Conservation (phyloP, 257 asterid species). For the Gynochthodes officinalis region DNA sequence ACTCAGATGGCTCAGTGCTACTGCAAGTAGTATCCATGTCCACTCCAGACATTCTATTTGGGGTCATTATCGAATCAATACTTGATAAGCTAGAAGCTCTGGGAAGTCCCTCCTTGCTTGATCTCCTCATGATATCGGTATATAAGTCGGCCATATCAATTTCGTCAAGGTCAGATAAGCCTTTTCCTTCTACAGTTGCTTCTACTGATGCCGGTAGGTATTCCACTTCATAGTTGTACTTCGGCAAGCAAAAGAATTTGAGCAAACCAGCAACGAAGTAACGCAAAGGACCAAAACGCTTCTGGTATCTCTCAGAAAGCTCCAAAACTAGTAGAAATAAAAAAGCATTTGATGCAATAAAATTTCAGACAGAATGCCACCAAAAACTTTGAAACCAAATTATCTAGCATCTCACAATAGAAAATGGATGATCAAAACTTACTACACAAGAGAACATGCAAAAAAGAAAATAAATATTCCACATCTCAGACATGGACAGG, state of each 20-base stretch:
- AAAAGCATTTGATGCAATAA: background rate
- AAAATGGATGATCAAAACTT: background rate
- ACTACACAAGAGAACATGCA: background rate
- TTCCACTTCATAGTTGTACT: slow-evolving; percentile 86
- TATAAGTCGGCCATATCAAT: slow-evolving; percentile 87
- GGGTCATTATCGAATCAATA: slow-evolving; percentile 91
- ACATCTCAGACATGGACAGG: background rate
- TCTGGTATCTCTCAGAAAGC: slow-evolving; percentile 91
- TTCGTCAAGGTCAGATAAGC: slow-evolving; percentile 40
- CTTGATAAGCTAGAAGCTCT: slow-evolving; percentile 96
- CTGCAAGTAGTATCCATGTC: slow-evolving; percentile 76
- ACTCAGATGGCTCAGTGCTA: slow-evolving; percentile 91
- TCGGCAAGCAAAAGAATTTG: slow-evolving; percentile 89
- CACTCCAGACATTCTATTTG: slow-evolving; percentile 65
- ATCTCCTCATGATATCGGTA: slow-evolving; percentile 88
- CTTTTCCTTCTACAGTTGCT: slow-evolving; percentile 46
- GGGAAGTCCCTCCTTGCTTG: slow-evolving; percentile 93
- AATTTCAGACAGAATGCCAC: background rate
- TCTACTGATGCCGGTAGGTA: slow-evolving; percentile 73
- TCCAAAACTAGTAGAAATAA: slow-evolving; percentile 64
- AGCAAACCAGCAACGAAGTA: slow-evolving; percentile 95
- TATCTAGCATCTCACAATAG: background rate
- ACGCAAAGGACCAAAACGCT: slow-evolving; percentile 91
- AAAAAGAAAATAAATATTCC: background rate
- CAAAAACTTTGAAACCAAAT: background rate